Conservation (phyloP, 176 grass and related monocot genomes). For the Metroxylon sagu region DNA sequence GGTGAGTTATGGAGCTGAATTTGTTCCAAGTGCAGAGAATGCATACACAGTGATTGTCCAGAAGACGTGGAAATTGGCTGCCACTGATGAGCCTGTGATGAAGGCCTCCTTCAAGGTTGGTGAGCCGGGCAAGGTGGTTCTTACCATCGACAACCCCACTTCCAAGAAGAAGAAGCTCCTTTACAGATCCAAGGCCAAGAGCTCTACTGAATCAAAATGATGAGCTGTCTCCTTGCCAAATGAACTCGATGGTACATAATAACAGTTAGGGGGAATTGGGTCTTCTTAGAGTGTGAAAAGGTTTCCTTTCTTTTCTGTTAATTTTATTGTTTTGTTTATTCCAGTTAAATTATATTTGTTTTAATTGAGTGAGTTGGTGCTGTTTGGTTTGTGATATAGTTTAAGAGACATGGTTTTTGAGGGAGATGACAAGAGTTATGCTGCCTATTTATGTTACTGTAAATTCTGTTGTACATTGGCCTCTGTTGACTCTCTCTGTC, state of each 20-base stretch:
- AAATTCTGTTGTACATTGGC: slow-evolving; percentile 71
- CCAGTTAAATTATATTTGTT: slow-evolving; percentile 11
- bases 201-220: slow-evolving; percentile 10
- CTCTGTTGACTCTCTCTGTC: slow-evolving; percentile 39
- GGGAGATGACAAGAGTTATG: slow-evolving; percentile 13
- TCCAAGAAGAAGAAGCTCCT: slow-evolving; percentile 28
- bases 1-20: slow-evolving; percentile 12
- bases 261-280: slow-evolving; percentile 4
- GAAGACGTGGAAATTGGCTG: slow-evolving; percentile 7
- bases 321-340: slow-evolving; percentile 10
- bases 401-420: slow-evolving; percentile 34
- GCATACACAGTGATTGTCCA: slow-evolving; percentile 16
- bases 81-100: slow-evolving; percentile 11
- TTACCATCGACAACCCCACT: slow-evolving; percentile 12
- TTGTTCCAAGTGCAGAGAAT: slow-evolving; percentile 15
- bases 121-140: slow-evolving; percentile 13
- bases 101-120: slow-evolving; percentile 14
- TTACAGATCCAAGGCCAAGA: slow-evolving; percentile 12
- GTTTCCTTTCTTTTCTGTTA: slow-evolving; percentile 1
- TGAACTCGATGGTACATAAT: neutral
- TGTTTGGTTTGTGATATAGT: slow-evolving; percentile 45
- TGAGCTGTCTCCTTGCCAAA: no score
- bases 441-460: slow-evolving; percentile 37
- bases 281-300: no score
- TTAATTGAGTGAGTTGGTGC: neutral